These are phyloP conservation scores for Ramularia endophylla DNA, from an alignment of 2,329 filamentous ascomycete genomes.

Conservation along the genomic window DNA sequence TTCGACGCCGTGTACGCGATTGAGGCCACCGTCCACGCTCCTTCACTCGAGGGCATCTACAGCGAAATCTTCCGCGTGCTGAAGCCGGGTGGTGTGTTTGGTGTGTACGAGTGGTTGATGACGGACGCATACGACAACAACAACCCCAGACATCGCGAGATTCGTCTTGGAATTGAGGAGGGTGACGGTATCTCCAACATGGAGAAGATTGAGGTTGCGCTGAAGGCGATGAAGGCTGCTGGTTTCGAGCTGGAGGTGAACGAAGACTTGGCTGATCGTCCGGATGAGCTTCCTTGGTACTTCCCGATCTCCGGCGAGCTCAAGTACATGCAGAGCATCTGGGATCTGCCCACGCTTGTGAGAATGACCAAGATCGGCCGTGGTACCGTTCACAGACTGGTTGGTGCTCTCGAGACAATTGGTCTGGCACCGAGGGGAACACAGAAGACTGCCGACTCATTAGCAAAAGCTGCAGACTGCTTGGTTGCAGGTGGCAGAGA, in stretches of 20 bases:
- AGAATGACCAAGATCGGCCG: slow-evolving; percentile 87
- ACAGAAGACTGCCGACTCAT: slow-evolving; percentile 86
- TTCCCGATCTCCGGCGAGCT: slow-evolving; percentile 84
- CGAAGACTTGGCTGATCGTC: slow-evolving; percentile 77
- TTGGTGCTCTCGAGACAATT: slow-evolving; percentile 71
- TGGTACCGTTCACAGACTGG: slow-evolving; percentile 66
- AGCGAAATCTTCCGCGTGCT: slow-evolving; percentile 89
- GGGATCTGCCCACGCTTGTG: slow-evolving; percentile 75
- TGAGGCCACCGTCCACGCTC: slow-evolving; percentile 93
- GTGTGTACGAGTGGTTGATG: slow-evolving; percentile 99
- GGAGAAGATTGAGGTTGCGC: slow-evolving; percentile 76
- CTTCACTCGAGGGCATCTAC: slow-evolving; percentile 85
- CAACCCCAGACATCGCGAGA: slow-evolving; percentile 78
- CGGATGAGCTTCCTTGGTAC: slow-evolving; percentile 82
- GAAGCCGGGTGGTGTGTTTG: slow-evolving; percentile 92
- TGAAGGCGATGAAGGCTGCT: slow-evolving; percentile 76
- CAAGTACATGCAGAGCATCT: slow-evolving; percentile 70
- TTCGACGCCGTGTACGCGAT: slow-evolving; percentile 98
- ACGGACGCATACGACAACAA: slow-evolving; percentile 89
- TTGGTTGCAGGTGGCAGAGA: slow-evolving; percentile 80
- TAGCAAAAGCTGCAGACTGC: slow-evolving; percentile 75
- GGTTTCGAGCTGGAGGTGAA: slow-evolving; percentile 79
- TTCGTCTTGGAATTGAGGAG: slow-evolving; percentile 90
- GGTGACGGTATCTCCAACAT: slow-evolving; percentile 98
- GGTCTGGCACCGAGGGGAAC: slow-evolving; percentile 77